Evolutionary conservation across 495 filamentous ascomycete species (phyloP), one percentile per base, ranked within the genome.

Genomic region (Penicilliopsis zonata): DNA sequence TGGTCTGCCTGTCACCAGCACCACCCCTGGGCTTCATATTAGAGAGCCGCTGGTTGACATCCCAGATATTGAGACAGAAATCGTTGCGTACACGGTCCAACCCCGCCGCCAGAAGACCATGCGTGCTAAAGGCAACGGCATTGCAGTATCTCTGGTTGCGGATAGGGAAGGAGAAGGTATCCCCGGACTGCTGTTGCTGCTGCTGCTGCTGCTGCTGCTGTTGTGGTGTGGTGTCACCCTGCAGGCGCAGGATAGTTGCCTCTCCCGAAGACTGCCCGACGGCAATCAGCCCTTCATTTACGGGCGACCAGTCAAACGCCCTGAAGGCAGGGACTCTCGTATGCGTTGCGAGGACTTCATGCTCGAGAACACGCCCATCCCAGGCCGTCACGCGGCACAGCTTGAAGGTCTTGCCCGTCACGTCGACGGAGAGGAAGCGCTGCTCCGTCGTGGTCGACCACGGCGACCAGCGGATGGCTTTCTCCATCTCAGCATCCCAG

Each of bases 251-350:
- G 15, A 98, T 69, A 29, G 79, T 80, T 36, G 86, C 82, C 42
- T 90, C 77, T 18, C 90, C 92, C 30, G 80, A 83, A 8, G 75
- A 70, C 42, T 84, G 81, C 17, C 90, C 90, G 10, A 96, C 74
- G 17, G 81, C 86, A 25, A 95, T 72, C 25, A 96, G 63, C 30
- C 77, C 77, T 53, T 74, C 73, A 40, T 83, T 66, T 12, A 68
- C 64, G 7, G 83, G 78, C 0, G 92, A 94, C 90, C 92, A 96
- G 61, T 96, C 90, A 57, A 93, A 95, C 17, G 87, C 85, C 31
- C 78, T 85, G 46, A 93, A 78, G 5, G 72, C 65, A n/a, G 86
- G 86, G 12, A 95, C 71, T 44, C 86, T 83, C 40, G 74, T 72
- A 41, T 85, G 75, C 22, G 79, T 80, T 6, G 76, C 73, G 2